These are phyloP conservation scores for Cryptococcus sp. DNA, from an alignment of 1,284 basidiomycete genomes.

Conservation along the genomic window DNA sequence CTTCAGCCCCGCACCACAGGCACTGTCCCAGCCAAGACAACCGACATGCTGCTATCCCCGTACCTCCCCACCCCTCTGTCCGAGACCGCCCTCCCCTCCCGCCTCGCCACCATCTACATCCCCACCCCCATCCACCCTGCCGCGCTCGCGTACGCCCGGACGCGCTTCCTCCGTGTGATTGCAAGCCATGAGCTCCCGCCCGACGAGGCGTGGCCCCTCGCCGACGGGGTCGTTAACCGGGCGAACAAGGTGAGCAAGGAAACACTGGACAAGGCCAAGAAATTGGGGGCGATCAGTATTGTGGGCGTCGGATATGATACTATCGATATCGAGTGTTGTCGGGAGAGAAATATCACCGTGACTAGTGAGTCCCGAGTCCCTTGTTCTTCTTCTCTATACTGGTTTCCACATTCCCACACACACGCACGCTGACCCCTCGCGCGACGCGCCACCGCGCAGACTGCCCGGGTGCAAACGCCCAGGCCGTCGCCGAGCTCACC, in stretches of 20 bases:
- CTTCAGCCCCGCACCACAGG: background rate
- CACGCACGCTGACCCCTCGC: background rate
- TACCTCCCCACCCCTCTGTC: constrained; percentile 18
- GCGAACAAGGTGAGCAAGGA: constrained; percentile 17
- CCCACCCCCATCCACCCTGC: constrained; percentile 26
- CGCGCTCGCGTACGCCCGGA: constrained; percentile 29
- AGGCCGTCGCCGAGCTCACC: constrained; percentile 57
- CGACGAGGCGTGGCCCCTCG: background rate
- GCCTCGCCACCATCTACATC: constrained; percentile 26
- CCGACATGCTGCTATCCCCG: background rate
- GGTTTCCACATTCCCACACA: too few species aligned
- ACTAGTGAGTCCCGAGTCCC: constrained; percentile 49
- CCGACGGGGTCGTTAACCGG: constrained; percentile 33
- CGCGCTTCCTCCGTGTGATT: constrained; percentile 24
- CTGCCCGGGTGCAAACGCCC: constrained; percentile 30
- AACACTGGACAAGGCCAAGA: constrained; percentile 34
- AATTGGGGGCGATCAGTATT: constrained; percentile 27
- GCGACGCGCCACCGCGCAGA: constrained; percentile 6
- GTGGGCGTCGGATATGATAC: constrained; percentile 41
- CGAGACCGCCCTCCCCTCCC: constrained; percentile 13
- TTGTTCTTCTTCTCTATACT: background rate
- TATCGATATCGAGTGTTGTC: constrained; percentile 49
- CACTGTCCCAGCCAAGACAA: constrained; percentile 11
- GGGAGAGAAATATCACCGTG: constrained; percentile 56
- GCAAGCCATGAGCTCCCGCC: background rate